Base-by-base conservation (phyloP, 2,329 filamentous ascomycete genomes). In the Colletotrichum sublineola region DNA sequence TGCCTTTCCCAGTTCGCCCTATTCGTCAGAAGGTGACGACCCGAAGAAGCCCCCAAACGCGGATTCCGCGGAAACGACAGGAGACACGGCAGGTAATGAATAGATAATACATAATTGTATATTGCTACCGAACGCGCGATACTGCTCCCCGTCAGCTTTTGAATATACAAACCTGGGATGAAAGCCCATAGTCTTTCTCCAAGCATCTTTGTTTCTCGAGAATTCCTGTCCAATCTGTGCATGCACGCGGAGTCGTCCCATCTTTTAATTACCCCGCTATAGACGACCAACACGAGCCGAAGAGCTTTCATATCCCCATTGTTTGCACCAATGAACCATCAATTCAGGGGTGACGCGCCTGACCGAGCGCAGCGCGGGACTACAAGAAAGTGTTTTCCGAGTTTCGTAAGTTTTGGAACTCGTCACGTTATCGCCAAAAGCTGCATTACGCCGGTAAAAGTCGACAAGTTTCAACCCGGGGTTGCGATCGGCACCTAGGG, bases 401-500 rank as follows among this genome's bases (percentile, higher is more conserved):
- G 83, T 84, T 11, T 84, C 83, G 63, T 86, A 81, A 31, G 78
- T 74, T 8, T 82, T 79, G 2, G 81, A 77, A 24, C 61, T 40
- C 1, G 71, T 36, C 56, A 71, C 2, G 33, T 63, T 7, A 31
- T 62, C 24, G 57, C 53, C 38, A 3, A 31, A 5, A 33, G 36
- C 15, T 18, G 61, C 48, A 14, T 82, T 79, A 3, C 76, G 79
- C 60, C 78, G 78, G 74, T 87, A 89, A 31, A 85, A 85, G 63
- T 87, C 86, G 0, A 89, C 73, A 53, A 90, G 79, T 79, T 89
- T 89, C 52, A 88, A 74, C 12, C 82, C 86, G 0, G 86, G 86
- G 74, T 87, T 88, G 53, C 77, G 79, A 12, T 69, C 58, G 2
- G 80, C 80, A 0, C 86, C 74, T 7, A 82, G 78, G 1, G 81